These are phyloP conservation scores for Phoenix dactylifera DNA, from an alignment of 176 grass and related monocot genomes.

Conservation along the genomic window DNA sequence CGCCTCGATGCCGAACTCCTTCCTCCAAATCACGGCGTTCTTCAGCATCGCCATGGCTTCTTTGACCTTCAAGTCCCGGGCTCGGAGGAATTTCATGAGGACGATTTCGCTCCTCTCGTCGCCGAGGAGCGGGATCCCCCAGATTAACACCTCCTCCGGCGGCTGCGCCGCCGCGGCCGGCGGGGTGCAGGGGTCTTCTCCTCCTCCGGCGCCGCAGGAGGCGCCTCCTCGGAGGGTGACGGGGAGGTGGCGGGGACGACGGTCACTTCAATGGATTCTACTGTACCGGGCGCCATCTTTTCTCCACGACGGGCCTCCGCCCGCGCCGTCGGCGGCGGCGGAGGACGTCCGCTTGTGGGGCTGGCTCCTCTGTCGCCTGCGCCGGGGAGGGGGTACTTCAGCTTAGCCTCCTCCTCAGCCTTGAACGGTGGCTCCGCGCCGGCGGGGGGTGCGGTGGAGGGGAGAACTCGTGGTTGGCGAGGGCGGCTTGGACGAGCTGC, in stretches of 20 bases:
- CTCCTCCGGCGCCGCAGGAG: background rate
- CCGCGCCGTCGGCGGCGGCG: too few relatives aligned
- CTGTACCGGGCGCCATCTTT: slow-evolving; percentile 2
- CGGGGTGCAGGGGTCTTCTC: background rate
- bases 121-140: slow-evolving; percentile 14
- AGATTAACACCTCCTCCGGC: slow-evolving; percentile 9
- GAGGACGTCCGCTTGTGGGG: too few relatives aligned
- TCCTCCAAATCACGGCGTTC: slow-evolving; percentile 17
- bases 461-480: slow-evolving; percentile 17
- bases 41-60: slow-evolving; percentile 16
- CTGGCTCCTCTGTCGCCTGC: background rate
- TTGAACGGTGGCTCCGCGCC: background rate
- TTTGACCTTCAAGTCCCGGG: slow-evolving; percentile 19
- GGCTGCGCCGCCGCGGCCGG: too few relatives aligned
- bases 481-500: slow-evolving; percentile 24
- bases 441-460: slow-evolving; percentile 1
- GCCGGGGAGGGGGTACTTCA: background rate
- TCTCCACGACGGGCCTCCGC: background rate
- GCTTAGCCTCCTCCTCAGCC: slow-evolving; percentile 6
- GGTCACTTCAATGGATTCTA: slow-evolving; percentile 1
- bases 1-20: slow-evolving; percentile 14
- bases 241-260: background rate
- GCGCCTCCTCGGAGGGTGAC: background rate
- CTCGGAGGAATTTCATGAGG: slow-evolving; percentile 25
- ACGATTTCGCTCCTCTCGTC: slow-evolving; percentile 10